Percentiles rank a stretch among this genome's conserved stretches.
Conservation (phyloP, 78 protist genomes). For the Dictyostelium intermedium region DNA sequence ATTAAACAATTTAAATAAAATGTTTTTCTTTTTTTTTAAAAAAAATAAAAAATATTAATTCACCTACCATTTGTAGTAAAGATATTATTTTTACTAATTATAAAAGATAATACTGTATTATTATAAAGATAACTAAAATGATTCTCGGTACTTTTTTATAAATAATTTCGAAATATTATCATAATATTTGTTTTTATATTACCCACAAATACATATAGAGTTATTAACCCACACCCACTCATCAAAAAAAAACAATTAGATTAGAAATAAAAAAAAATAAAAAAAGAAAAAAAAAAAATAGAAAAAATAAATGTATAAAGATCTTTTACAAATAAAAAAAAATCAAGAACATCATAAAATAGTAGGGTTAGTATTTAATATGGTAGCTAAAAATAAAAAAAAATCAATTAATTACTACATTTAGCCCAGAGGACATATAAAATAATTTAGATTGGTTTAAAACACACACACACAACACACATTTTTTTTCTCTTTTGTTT, state of each 20-base stretch:
- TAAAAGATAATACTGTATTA: not conserved
- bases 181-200: not conserved
- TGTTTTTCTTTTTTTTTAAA: not conserved
- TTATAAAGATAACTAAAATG: not conserved
- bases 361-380: not conserved
- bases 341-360: conserved; percentile 1
- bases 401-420: not conserved
- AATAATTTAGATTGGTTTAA: not conserved
- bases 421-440: not conserved
- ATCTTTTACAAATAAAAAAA: conserved; percentile 17
- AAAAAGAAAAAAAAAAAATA: not conserved
- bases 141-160: not conserved
- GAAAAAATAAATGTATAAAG: not conserved
- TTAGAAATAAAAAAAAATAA: not conserved
- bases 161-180: not conserved
- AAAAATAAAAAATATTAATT: not conserved
- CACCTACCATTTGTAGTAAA: conserved; percentile 3
- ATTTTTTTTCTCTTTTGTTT: not conserved
- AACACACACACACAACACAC: not conserved
- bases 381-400: not conserved
- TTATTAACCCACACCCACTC: not conserved
- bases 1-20: not conserved
- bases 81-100: not conserved
- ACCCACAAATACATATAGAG: not conserved
- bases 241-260: not conserved